These are phyloP conservation scores for Geotrichum klebahnii DNA, from an alignment of 1,139 yeast species.

Conservation along the genomic window DNA sequence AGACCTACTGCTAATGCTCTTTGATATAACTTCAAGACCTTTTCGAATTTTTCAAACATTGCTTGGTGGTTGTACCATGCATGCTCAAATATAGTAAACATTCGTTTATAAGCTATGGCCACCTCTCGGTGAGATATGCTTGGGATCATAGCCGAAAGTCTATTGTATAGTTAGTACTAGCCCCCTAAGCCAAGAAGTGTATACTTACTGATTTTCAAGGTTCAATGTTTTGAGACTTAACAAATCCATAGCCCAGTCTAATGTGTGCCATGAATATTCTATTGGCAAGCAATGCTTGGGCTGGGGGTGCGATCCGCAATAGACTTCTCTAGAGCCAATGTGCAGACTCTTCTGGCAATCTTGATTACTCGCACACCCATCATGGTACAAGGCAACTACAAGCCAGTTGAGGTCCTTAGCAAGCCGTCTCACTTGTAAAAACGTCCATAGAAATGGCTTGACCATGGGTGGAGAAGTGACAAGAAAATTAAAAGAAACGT, in stretches of 20 bases:
- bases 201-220: neutral
- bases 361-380: constrained; percentile 12
- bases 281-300: constrained; percentile 16
- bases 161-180: neutral
- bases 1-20: constrained; percentile 17
- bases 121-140: constrained; percentile 10
- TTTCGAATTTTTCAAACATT: constrained; percentile 17
- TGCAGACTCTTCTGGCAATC: neutral
- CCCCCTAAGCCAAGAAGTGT: neutral
- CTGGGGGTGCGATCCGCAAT: constrained; percentile 7
- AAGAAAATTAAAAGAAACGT: constrained; percentile 14
- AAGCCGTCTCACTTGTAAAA: constrained; percentile 17
- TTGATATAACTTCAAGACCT: constrained; percentile 10
- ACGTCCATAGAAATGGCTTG: constrained; percentile 13
- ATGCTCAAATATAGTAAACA: constrained; percentile 22
- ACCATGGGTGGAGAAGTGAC: constrained; percentile 17
- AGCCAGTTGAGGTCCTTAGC: constrained; percentile 15
- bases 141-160: neutral
- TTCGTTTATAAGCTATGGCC: constrained; percentile 11
- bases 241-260: constrained; percentile 15
- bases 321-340: neutral
- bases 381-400: constrained; percentile 10
- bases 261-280: constrained; percentile 18
- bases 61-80: constrained; percentile 21
- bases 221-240: constrained; percentile 2